Conservation (phyloP, 371 early-diverging fungal genomes). For the Syncephalis fuscata region DNA sequence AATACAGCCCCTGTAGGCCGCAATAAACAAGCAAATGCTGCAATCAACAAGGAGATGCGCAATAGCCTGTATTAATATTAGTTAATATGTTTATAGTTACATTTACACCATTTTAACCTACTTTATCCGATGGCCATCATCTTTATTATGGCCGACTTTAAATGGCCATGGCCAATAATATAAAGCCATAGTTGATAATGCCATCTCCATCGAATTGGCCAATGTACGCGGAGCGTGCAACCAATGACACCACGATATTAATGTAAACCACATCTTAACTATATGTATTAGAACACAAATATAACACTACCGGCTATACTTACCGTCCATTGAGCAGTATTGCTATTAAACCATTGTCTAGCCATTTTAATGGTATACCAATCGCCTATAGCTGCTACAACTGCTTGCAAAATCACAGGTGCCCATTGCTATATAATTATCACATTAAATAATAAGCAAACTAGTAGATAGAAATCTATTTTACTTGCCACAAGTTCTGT, state of each 20-base stretch:
- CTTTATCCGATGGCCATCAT: not conserved
- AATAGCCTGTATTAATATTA: too few relatives aligned
- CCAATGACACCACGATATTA: slow-evolving; percentile 69
- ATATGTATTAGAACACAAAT: too few relatives aligned
- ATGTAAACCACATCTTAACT: slow-evolving; percentile 46
- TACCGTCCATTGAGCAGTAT: slow-evolving; percentile 44
- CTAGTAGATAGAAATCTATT: not conserved
- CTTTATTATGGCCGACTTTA: not conserved
- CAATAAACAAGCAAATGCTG: slow-evolving; percentile 58
- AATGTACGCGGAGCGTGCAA: slow-evolving; percentile 54
- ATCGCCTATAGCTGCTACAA: slow-evolving; percentile 56
- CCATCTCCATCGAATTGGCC: slow-evolving; percentile 52
- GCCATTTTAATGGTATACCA: slow-evolving; percentile 55
- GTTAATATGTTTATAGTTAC: too few relatives aligned
- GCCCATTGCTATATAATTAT: not conserved
- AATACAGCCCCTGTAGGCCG: slow-evolving; percentile 72
- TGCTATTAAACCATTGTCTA: slow-evolving; percentile 22
- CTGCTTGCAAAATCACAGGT: slow-evolving; percentile 21
- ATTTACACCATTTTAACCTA: too few relatives aligned
- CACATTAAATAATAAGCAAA: not conserved
- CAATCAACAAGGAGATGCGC: slow-evolving; percentile 23
- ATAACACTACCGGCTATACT: too few relatives aligned
- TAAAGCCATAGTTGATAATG: slow-evolving; percentile 41
- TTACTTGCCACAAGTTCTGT: slow-evolving; percentile 28
- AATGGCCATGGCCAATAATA: slow-evolving; percentile 53